Conservation (phyloP, 2,329 filamentous ascomycete species). For the Hymenoscyphus fructigenus region DNA sequence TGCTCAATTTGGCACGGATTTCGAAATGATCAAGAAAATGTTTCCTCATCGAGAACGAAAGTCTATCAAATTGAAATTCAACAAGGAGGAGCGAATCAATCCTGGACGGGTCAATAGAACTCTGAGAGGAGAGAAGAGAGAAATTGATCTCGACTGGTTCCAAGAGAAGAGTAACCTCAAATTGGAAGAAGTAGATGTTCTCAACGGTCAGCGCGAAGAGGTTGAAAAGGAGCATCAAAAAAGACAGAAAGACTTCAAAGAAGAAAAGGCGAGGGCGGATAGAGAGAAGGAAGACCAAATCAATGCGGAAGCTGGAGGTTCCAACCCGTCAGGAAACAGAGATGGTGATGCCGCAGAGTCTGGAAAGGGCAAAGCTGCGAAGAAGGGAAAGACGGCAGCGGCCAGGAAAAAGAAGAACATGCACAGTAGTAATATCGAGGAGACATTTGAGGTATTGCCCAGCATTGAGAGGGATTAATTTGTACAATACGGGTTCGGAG, state of each 20-base stretch:
- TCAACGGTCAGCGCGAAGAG: slow-evolving; percentile 16
- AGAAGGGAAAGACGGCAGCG: slow-evolving; percentile 22
- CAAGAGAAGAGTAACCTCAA: slow-evolving; percentile 40
- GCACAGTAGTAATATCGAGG: slow-evolving; percentile 30
- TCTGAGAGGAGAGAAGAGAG: slow-evolving; percentile 59
- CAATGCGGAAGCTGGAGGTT: slow-evolving; percentile 16
- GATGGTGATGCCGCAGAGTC: slow-evolving; percentile 26
- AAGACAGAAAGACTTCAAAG: neutral
- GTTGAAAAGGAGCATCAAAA: slow-evolving; percentile 41
- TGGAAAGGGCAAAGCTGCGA: slow-evolving; percentile 14
- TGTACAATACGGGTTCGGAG: neutral
- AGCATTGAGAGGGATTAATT: slow-evolving; percentile 20
- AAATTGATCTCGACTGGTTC: slow-evolving; percentile 63
- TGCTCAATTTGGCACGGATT: slow-evolving; percentile 78
- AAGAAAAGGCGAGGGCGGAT: slow-evolving; percentile 33
- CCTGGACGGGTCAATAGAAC: slow-evolving; percentile 63
- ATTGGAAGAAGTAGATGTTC: neutral
- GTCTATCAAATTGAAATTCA: slow-evolving; percentile 80
- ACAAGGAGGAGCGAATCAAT: slow-evolving; percentile 70
- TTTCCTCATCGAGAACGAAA: slow-evolving; percentile 70
- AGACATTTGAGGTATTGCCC: slow-evolving; percentile 34
- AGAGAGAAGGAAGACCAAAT: neutral
- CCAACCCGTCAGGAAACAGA: slow-evolving; percentile 20
- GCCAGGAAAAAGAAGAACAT: slow-evolving; percentile 32
- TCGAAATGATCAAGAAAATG: slow-evolving; percentile 74